Evolutionary conservation across 768 basidiomycete genomes (phyloP), one percentile per base, ranked within the genome.

Genomic region (Russula olivacea): DNA sequence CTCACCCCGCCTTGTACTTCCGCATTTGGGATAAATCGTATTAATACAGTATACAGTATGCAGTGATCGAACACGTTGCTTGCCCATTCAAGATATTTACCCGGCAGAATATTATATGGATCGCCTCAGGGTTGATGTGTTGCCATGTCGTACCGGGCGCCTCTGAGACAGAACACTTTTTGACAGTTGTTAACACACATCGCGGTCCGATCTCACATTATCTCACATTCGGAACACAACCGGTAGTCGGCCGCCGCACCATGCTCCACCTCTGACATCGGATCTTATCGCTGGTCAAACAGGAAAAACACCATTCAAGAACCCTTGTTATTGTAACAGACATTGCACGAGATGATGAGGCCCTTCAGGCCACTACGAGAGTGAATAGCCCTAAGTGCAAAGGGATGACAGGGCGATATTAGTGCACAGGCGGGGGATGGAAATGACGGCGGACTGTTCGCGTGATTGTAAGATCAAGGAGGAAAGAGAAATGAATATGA

Each of bases 401-500:
- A 61, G 50, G 59, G 58, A 66, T 55, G 65, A 66, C 61, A 66
- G 49, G 67, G 60, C 59, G 51, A 56, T 60, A 66, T 63, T 66
- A 68, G 65, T 68, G 67, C 65, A 65, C 65, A 63, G 55, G 43
- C 38, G 59, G 67, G 38, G 41, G 58, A 34, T 58, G 61, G 55
- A 66, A 62, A 63, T 63, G 67, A 63, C 57, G 64, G 58, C 49
- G 61, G 65, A 68, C 61, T 66, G 67, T 68, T 66, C 67, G 65
- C 56, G 61, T 66, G 61, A 58, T 38, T 61, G 67, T 58, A 66
- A 61, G 57, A 62, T 56, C 59, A 57, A 58, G 45, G 57, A 64
- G 38, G 55, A 57, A 23, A 66, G 58, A 66, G 54, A 57, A 58
- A 25, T 43, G 55, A 45, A 62, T 36, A 52, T 58, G 65, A 47